Conservation (phyloP, 2,329 filamentous ascomycete genomes). For the Stenocarpella maydis region DNA sequence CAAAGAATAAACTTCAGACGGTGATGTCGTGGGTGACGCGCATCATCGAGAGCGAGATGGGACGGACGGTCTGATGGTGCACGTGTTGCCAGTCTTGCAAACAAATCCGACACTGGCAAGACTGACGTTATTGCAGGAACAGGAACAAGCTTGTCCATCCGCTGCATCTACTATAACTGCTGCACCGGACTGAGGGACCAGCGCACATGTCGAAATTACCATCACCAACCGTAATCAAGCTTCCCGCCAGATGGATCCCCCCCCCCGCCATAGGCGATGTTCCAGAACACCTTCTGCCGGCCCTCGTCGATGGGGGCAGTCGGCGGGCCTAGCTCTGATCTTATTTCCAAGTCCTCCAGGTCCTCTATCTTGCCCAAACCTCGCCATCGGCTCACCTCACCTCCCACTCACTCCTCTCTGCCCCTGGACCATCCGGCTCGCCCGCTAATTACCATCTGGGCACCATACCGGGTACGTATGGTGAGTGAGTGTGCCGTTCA, state of each 20-base stretch:
- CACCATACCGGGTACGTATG: no score
- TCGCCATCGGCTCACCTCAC: neutral
- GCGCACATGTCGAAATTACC: constrained; percentile 8
- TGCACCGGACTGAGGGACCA: neutral
- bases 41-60: neutral
- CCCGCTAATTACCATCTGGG: neutral
- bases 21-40: constrained; percentile 21
- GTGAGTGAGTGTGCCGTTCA: no score
- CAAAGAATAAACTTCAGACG: constrained; percentile 8
- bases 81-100: neutral
- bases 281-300: constrained; percentile 5
- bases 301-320: neutral
- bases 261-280: constrained; percentile 15
- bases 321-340: constrained; percentile 14
- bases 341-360: neutral
- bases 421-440: neutral
- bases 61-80: neutral
- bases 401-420: neutral
- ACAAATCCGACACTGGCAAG: neutral
- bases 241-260: constrained; percentile 20
- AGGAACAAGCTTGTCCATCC: neutral
- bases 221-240: constrained; percentile 21
- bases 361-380: no score
- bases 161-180: neutral
- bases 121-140: neutral